Base-by-base conservation (phyloP, 1,284 basidiomycete species). In the Leccinum angustisporum region DNA sequence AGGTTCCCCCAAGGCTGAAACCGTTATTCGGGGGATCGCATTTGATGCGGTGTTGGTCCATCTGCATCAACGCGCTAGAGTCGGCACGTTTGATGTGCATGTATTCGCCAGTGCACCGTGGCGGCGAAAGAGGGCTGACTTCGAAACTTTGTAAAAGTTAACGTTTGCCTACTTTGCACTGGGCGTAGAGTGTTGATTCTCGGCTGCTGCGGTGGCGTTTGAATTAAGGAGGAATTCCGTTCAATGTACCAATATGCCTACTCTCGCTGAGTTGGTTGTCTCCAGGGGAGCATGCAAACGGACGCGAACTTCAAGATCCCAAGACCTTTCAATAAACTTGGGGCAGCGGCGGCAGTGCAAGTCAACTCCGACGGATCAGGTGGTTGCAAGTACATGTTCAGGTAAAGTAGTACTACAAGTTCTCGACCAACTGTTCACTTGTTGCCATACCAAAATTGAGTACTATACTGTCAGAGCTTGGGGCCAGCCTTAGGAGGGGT, bases 391-490 rank as follows among this genome's bases (percentile, higher is more conserved):
- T 25, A 46, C 16, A n/a, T 16, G 11, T 30, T 30, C 6, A 30
- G 27, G 27, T 30, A 4, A 21, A 25, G 25, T 3, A 25, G 18
- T 51, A 18, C 5, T n/a, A 16, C 16, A 27, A 27, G 4, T 18
- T 6, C 21, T 43, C 27, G 59, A 51, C 7, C 16, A 18, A 30
- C 13, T 38, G 57, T 56, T 16, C 31, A 46, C 33, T 54, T 6
- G 27, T 52, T 60, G 21, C 64, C 54, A 64, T 46, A 13, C 10
- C 8, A 21, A 11, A 51, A 54, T 33, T 16, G 14, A 36, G 36
- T 38, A n/a, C 46, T 25, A 51, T 36, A 56, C 21, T 21, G 27
- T 27, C 13, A 53, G 34, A 25, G 33, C 18, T 59, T 48, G 25
- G 1, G 5, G 36, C 11, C 21, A 10, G 25, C 62, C 52, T 46